Conservation (phyloP, 1,284 basidiomycete genomes). For the Cutaneotrichosporon dermatis region DNA sequence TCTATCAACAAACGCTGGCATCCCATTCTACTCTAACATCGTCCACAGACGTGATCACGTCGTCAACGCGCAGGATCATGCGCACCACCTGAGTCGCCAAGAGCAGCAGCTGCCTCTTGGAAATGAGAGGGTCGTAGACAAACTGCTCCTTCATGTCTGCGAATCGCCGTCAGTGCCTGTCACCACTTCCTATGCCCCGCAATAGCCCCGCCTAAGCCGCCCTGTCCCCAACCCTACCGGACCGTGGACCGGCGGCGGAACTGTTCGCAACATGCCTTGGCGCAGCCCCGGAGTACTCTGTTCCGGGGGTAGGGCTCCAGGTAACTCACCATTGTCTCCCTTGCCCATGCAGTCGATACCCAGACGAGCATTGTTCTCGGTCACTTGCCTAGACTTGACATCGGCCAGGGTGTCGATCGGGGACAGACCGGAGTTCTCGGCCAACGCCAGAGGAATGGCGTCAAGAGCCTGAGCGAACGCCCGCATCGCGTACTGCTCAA, state of each 20-base stretch:
- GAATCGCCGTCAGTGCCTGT: conserved; percentile 1
- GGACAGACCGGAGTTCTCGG: conserved; percentile 93
- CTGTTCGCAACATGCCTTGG: background rate
- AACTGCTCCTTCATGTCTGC: conserved; percentile 96
- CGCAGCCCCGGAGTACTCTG: background rate
- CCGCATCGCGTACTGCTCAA: conserved; percentile 99
- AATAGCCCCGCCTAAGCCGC: background rate
- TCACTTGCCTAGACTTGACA: conserved; percentile 89
- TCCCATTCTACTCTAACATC: conserved; percentile 1
- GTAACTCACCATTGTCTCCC: conserved; percentile 71
- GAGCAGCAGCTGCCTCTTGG: conserved; percentile 94
- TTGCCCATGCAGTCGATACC: conserved; percentile 90
- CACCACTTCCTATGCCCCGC: background rate
- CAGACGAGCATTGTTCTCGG: conserved; percentile 74
- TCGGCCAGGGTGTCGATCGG: conserved; percentile 95
- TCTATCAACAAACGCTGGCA: background rate
- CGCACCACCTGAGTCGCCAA: conserved; percentile 84
- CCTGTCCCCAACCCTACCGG: too few relatives aligned
- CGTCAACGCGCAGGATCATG: conserved; percentile 49
- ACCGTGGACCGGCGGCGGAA: too few relatives aligned
- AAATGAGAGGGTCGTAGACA: conserved; percentile 95
- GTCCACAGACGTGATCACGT: conserved; percentile 32
- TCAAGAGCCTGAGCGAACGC: conserved; percentile 94
- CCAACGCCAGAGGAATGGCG: conserved; percentile 85
- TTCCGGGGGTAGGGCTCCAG: background rate